Evolutionary conservation across 1,284 basidiomycete genomes (phyloP), one percentile per base, ranked within the genome.

Genomic region (Pseudozyma pruni): DNA sequence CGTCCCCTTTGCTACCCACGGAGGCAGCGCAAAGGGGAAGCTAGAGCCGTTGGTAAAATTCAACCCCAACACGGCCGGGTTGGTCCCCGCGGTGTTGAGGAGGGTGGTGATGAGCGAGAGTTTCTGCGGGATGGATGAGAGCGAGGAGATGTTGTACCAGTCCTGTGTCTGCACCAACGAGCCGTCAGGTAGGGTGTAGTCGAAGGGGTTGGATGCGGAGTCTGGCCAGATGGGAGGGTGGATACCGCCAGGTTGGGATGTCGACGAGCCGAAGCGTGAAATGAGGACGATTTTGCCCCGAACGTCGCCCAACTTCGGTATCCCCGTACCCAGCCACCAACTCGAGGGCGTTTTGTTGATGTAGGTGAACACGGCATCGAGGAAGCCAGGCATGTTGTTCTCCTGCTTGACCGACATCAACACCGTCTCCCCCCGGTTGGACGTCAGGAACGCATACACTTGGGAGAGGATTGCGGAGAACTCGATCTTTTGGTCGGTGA

Each of bases 201-300:
- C 8, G 47, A 74, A 74, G 16, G 50, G 38, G 2, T 39, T 43
- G 0, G 48, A 22, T 0, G 46, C 52, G 13, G 48, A 58, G 47
- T 78, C 62, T 1, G 76, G 74, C 76, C 76, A 78, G 25, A 73
- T 77, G 9, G 64, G 56, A 1, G 76, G 66, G 38, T 76, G 76
- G 10, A 78, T 70, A 3, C 76, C 75, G 1, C 70, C 75, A 11
- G 64, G 72, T 40, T 71, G 63, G 2, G 51, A 62, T n/a, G 55
- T 29, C 1, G 40, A 42, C 5, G 19, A 33, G 0, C 69, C 76
- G 17, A 76, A 77, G 0, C 76, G 37, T 6, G 59, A 66, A 34
- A 78, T 31, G 13, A 78, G 39, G 14, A 78, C 52, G 5, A 76
- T 57, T 37, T 74, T 75, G 0, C 70, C 76, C 1, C 76, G 9